Evolutionary conservation across 768 basidiomycete genomes (phyloP).

Genomic region (Mycena haematopus): DNA sequence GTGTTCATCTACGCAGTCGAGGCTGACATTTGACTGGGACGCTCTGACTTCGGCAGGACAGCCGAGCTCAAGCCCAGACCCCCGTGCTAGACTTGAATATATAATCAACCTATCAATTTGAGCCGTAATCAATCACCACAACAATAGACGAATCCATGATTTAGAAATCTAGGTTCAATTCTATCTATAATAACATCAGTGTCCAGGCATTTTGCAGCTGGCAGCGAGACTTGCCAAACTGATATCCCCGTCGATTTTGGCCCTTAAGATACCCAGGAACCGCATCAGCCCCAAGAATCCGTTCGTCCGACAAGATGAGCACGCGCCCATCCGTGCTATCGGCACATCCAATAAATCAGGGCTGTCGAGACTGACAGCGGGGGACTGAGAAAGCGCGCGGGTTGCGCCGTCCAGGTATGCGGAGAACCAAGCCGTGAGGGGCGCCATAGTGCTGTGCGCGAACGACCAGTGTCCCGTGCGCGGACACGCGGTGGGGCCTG

Average conservation of each 20-base stretch:
- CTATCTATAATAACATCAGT: not conserved
- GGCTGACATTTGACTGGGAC: too few relatives aligned
- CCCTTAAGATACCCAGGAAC: not conserved
- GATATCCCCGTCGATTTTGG: not conserved
- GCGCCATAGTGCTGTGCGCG: conserved; percentile 8
- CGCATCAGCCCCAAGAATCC: conserved; percentile 2
- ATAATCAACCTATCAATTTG: too few relatives aligned
- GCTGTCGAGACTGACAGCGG: conserved; percentile 2
- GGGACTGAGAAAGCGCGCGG: not conserved
- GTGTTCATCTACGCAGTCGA: too few relatives aligned
- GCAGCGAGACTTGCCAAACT: not conserved
- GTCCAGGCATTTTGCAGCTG: too few relatives aligned
- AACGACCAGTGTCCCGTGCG: conserved; percentile 9
- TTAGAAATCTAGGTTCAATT: not conserved
- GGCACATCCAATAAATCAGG: not conserved
- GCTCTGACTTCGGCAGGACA: too few relatives aligned
- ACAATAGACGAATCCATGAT: too few relatives aligned
- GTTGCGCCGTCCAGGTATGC: not conserved
- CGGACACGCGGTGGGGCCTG: not conserved
- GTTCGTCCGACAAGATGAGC: conserved; percentile 4
- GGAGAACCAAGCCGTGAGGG: conserved; percentile 7
- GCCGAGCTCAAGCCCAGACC: too few relatives aligned
- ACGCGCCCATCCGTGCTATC: not conserved
- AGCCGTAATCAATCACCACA: too few relatives aligned
- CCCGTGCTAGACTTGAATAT: too few relatives aligned